Evolutionary conservation across 352 stramenopile species (phyloP).

Genomic region (Lagenidium giganteum): DNA sequence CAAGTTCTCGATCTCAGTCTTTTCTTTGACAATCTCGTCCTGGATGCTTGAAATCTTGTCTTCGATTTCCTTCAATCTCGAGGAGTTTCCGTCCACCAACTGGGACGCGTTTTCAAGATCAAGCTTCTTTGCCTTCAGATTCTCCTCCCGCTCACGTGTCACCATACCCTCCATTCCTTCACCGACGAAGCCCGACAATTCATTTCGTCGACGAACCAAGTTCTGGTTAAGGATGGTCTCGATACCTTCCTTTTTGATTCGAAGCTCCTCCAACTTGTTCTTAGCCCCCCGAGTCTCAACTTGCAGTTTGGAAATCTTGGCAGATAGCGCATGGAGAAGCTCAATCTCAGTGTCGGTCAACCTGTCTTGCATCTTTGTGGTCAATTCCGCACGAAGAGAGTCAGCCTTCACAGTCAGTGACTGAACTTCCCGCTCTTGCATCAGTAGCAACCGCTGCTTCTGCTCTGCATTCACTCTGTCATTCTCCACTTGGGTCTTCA

Average conservation of each 20-base stretch:
- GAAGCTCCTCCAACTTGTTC: constrained; percentile 83
- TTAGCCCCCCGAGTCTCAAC: constrained; percentile 83
- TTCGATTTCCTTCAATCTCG: constrained; percentile 58
- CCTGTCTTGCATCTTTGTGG: constrained; percentile 70
- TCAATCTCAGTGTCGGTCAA: constrained; percentile 49
- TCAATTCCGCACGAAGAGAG: constrained; percentile 52
- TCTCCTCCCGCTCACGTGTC: constrained; percentile 60
- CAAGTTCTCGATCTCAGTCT: constrained; percentile 35
- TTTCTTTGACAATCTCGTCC: constrained; percentile 44
- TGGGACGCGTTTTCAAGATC: constrained; percentile 83
- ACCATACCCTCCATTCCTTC: constrained; percentile 57
- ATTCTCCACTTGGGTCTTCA: constrained; percentile 69
- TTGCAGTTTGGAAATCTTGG: constrained; percentile 73
- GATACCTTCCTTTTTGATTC: constrained; percentile 82
- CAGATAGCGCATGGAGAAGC: constrained; percentile 51
- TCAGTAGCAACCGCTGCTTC: constrained; percentile 45
- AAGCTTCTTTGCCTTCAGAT: constrained; percentile 84
- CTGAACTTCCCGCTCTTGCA: constrained; percentile 61
- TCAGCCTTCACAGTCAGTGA: constrained; percentile 47
- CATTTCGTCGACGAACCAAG: constrained; percentile 80
- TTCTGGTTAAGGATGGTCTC: constrained; percentile 91
- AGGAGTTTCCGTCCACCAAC: constrained; percentile 59
- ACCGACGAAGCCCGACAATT: constrained; percentile 51
- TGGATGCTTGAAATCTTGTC: constrained; percentile 46
- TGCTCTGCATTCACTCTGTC: constrained; percentile 48